Base-by-base conservation (phyloP, 2,329 filamentous ascomycete genomes). In the Botrytis galanthina region DNA sequence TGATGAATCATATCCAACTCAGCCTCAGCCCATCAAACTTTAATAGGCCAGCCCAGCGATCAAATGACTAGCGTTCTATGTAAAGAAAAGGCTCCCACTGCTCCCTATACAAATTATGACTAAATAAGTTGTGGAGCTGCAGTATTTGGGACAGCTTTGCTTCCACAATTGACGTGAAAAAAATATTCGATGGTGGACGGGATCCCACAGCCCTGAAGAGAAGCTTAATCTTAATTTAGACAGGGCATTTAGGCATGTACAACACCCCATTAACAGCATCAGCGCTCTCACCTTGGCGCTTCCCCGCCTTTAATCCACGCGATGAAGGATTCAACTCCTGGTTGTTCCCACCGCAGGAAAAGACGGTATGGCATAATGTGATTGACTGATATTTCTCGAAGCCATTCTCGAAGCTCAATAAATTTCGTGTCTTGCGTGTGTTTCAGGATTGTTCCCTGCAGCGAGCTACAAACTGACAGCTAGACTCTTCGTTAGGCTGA, bases 141-240 rank as follows among this genome's bases (percentile, higher is more conserved):
- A 14, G 5, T 22, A 64, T 32, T 32, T 22, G 3, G n/a, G 29
- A 48, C 26, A 66, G 29, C 62, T 35, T 46, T 26, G 29, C 44
- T 26, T 46, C 18, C 42, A 26, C 29, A 3, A 48, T 10, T 48
- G 62, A 64, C 42, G 29, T 64, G 62, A 46, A 48, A 46, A 46
- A 35, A 14, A 48, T 35, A 29, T 9, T 48, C 42, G 29, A 46
- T 26, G 35, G 12, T 35, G 37, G n/a, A 64, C 35, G 42, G 44
- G 3, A 66, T 48, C 29, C 44, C 62, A 66, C 29, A 66, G 62
- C 42, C 29, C 29, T 66, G 44, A 26, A 44, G 32, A 66, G 62
- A 66, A 66, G 62, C 62, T 66, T 48, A 66, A 9, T 48, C 44
- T 66, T 64, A 46, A 26, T 4, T 46, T 48, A 64, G 61, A 64